Conservation (phyloP, 2,329 filamentous ascomycete genomes). For the Xylogone sp. region DNA sequence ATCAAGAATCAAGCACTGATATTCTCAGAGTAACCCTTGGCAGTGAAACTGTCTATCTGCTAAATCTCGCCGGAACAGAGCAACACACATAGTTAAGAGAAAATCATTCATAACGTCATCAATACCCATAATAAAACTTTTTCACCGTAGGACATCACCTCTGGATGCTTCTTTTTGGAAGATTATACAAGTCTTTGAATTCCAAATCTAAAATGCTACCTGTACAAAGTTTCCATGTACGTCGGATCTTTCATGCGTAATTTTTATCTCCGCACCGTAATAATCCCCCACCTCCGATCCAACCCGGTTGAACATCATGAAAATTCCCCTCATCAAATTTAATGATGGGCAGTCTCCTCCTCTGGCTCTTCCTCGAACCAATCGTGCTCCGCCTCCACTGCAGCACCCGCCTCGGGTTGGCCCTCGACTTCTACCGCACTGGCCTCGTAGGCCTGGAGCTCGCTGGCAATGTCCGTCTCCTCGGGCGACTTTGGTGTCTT, state of each 20-base stretch:
- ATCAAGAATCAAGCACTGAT: too few relatives aligned
- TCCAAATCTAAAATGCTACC: constrained; percentile 6
- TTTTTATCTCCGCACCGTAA: constrained; percentile 7
- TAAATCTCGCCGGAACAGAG: too few relatives aligned
- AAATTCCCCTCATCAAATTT: constrained; percentile 13
- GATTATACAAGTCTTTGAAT: constrained; percentile 5
- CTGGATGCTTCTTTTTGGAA: neutral
- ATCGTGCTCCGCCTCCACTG: constrained; percentile 55
- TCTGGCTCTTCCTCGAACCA: constrained; percentile 79
- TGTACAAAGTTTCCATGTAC: constrained; percentile 20
- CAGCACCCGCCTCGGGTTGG: constrained; percentile 60
- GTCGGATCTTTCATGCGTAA: constrained; percentile 20
- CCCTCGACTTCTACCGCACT: constrained; percentile 95
- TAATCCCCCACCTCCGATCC: neutral
- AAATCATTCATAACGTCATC: too few relatives aligned
- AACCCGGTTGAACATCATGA: constrained; percentile 1
- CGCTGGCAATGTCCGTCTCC: constrained; percentile 87
- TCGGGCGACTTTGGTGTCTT: constrained; percentile 84
- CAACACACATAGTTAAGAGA: too few relatives aligned
- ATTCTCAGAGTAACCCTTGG: too few relatives aligned
- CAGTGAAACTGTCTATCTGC: too few relatives aligned
- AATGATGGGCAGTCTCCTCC: constrained; percentile 40
- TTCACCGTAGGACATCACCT: too few relatives aligned
- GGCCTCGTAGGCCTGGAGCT: constrained; percentile 90
- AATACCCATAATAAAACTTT: too few relatives aligned